These are phyloP conservation scores for Naganishia friedmannii DNA, from an alignment of 768 basidiomycete genomes.

Conservation along the genomic window DNA sequence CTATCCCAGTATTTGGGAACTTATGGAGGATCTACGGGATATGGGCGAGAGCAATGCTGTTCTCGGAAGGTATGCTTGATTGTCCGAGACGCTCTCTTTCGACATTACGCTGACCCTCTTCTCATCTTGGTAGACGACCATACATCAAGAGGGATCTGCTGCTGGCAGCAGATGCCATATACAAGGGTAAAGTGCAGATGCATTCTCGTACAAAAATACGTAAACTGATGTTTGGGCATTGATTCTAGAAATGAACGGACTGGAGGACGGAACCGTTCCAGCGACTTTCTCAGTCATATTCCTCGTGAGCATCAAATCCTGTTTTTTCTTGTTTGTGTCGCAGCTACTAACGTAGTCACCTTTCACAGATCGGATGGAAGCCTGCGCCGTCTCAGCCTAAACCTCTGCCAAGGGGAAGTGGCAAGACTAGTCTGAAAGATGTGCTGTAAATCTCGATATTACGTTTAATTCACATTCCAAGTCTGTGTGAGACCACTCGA, in stretches of 20 bases:
- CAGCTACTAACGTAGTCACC: neutral
- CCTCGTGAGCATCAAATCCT: conserved; percentile 61
- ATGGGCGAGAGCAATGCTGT: conserved; percentile 98
- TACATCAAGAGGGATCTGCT: conserved; percentile 79
- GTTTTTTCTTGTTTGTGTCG: neutral
- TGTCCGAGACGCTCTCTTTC: neutral
- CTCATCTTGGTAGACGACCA: conserved; percentile 59
- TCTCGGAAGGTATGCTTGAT: conserved; percentile 64
- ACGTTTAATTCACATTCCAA: too few species aligned
- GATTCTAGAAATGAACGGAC: conserved; percentile 71
- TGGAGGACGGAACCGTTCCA: conserved; percentile 76
- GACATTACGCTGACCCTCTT: conserved; percentile 1
- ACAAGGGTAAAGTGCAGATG: conserved; percentile 66
- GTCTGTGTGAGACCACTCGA: too few species aligned
- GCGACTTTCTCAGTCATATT: conserved; percentile 97
- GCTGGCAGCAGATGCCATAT: conserved; percentile 86
- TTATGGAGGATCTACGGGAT: conserved; percentile 84
- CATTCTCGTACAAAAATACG: neutral
- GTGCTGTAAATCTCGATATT: conserved; percentile 51
- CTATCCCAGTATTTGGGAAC: conserved; percentile 94
- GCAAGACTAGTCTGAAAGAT: conserved; percentile 63
- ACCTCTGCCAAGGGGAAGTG: conserved; percentile 65
- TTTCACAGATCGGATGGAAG: conserved; percentile 74
- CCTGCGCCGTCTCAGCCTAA: conserved; percentile 66
- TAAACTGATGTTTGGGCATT: neutral